Evolutionary conservation across 169 alveolate genomes (phyloP).

Genomic region (Eimeria brunetti): DNA sequence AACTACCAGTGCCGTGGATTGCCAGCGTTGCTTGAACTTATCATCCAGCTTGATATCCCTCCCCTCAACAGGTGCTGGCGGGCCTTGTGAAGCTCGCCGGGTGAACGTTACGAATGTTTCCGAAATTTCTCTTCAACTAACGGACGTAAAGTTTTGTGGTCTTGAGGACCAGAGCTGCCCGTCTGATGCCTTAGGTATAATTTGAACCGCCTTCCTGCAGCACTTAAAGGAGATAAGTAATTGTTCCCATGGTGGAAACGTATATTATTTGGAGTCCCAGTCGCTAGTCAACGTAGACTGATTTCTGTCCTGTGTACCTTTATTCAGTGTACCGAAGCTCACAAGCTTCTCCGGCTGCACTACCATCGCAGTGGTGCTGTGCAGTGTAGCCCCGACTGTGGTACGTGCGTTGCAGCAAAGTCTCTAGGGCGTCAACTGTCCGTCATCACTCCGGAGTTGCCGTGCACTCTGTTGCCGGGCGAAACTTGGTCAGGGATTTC

Average conservation of each 20-base stretch:
- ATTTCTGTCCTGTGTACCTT: background rate
- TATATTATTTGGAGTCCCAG: background rate
- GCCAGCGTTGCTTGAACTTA: slow-evolving; percentile 39
- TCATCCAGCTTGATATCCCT: slow-evolving; percentile 27
- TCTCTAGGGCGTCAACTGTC: background rate
- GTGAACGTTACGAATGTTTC: slow-evolving; percentile 53
- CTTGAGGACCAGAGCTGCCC: background rate
- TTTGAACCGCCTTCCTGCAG: background rate
- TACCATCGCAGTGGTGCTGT: background rate
- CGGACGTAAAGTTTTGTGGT: slow-evolving; percentile 2
- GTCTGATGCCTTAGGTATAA: slow-evolving; percentile 2
- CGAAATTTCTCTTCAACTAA: slow-evolving; percentile 15
- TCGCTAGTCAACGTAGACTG: background rate
- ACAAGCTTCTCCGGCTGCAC: background rate
- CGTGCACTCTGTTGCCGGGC: slow-evolving; percentile 62
- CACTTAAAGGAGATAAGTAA: background rate
- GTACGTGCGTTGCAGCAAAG: background rate
- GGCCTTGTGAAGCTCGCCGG: slow-evolving; percentile 48
- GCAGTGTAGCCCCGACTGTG: background rate
- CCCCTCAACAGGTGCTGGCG: slow-evolving; percentile 22
- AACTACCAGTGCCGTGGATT: slow-evolving; percentile 43
- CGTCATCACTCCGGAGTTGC: slow-evolving; percentile 41
- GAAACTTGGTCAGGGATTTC: slow-evolving; percentile 68
- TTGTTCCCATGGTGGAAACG: background rate
- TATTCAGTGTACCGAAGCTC: background rate